Conservation (phyloP, 345 rosid genomes). For the Conringia planisiliqua region DNA sequence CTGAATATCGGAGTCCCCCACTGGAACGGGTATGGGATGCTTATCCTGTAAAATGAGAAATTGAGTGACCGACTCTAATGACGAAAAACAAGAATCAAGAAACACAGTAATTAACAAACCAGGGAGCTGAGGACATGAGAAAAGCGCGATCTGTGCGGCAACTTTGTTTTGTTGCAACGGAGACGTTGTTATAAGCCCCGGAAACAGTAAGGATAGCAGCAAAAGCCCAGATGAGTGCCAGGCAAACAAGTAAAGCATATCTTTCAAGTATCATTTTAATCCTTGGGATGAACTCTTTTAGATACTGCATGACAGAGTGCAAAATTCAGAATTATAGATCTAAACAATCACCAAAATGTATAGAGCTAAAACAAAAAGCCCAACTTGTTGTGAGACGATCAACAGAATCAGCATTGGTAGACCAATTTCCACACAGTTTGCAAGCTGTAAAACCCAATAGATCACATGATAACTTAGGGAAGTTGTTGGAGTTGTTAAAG, state of each 20-base stretch:
- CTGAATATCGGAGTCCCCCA: conserved; percentile 96
- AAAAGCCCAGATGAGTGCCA: conserved; percentile 83
- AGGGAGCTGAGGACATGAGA: conserved; percentile 79
- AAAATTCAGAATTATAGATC: not conserved
- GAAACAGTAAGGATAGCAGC: conserved; percentile 89
- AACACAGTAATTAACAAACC: conserved; percentile 36
- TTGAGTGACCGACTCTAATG: not conserved
- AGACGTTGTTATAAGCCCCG: conserved; percentile 87
- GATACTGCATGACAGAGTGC: conserved; percentile 50
- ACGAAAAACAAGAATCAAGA: not conserved
- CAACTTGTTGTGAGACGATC: conserved; percentile 67
- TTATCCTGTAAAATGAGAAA: conserved; percentile 53
- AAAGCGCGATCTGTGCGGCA: conserved; percentile 74
- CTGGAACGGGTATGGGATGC: conserved; percentile 88
- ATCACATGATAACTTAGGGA: not conserved
- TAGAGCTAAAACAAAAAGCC: not conserved
- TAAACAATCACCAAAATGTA: not conserved
- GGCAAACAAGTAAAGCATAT: conserved; percentile 78
- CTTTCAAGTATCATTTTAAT: conserved; percentile 55
- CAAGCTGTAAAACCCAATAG: conserved; percentile 58
- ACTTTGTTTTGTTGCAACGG: conserved; percentile 54
- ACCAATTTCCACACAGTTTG: conserved; percentile 86
- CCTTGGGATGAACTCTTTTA: conserved; percentile 40
- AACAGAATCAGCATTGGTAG: conserved; percentile 90
- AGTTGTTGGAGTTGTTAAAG: not conserved